Evolutionary conservation across 345 rosid species (phyloP).

Genomic region (Pistacia integerrima): DNA sequence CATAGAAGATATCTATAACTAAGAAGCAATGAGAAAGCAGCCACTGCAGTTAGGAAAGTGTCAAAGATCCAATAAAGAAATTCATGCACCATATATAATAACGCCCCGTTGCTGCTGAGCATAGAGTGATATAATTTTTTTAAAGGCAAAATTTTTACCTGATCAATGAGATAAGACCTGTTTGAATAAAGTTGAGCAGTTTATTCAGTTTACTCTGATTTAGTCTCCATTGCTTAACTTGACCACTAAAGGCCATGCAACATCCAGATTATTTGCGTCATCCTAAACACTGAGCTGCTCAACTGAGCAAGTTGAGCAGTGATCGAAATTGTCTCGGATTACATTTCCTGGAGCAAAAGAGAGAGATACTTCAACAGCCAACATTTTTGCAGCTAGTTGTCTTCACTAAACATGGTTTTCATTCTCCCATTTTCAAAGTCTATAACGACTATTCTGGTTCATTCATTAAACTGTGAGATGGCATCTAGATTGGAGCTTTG

Average conservation of each 20-base stretch:
- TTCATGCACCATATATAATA: not conserved
- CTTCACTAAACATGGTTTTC: not conserved
- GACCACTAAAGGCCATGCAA: not conserved
- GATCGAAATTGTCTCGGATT: not conserved
- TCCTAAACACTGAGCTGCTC: conserved; percentile 1
- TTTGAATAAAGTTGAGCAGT: not conserved
- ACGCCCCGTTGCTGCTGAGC: not conserved
- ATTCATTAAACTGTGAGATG: conserved; percentile 5
- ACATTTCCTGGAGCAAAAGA: too few relatives aligned
- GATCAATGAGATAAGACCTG: not conserved
- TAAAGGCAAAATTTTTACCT: conserved; percentile 14
- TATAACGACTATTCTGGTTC: not conserved
- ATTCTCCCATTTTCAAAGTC: not conserved
- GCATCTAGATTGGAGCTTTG: conserved; percentile 1
- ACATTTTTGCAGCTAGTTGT: conserved; percentile 9
- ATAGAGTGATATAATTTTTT: not conserved
- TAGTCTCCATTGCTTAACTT: not conserved
- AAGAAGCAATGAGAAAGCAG: not conserved
- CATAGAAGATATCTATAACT: not conserved
- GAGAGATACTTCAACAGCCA: not conserved
- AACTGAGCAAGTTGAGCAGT: not conserved
- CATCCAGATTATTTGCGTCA: not conserved
- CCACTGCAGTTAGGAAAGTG: not conserved
- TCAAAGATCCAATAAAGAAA: not conserved
- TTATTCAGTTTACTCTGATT: not conserved